A percentile compares a stretch with the other conserved stretches of the same genome.
Evolutionary conservation across 1,139 yeast species (phyloP).

Genomic region (Protomyces gravidus): DNA sequence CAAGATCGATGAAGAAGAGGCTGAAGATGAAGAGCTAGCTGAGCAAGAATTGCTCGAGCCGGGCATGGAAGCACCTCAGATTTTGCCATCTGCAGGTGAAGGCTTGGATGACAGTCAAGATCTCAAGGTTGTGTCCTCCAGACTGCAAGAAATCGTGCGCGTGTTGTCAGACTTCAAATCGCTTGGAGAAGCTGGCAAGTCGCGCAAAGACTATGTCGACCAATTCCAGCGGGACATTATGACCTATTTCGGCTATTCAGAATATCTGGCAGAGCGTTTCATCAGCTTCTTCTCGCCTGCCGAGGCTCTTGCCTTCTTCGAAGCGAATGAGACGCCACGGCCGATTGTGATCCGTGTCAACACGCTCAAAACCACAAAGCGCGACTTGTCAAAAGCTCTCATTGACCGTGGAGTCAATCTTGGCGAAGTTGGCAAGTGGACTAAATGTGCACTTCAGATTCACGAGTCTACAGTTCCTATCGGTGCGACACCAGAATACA

Average conservation of each 20-base stretch:
- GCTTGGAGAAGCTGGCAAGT: conserved; percentile 77
- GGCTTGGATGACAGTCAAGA: conserved; percentile 73
- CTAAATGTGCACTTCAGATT: conserved; percentile 93
- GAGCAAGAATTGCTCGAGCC: conserved; percentile 37
- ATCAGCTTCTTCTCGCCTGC: conserved; percentile 87
- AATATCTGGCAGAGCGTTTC: conserved; percentile 85
- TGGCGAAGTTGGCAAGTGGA: conserved; percentile 97
- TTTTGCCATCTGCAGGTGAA: conserved; percentile 44
- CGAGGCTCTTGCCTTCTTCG: conserved; percentile 97
- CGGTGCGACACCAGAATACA: conserved; percentile 98
- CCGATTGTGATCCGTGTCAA: conserved; percentile 96
- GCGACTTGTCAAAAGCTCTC: conserved; percentile 91
- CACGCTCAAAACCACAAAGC: conserved; percentile 86
- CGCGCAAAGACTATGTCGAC: conserved; percentile 73
- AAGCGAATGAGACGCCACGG: conserved; percentile 94
- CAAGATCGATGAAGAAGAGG: conserved; percentile 49
- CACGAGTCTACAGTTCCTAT: conserved; percentile 98
- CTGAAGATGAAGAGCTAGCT: conserved; percentile 36
- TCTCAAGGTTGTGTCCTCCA: conserved; percentile 75
- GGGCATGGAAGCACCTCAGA: conserved; percentile 46
- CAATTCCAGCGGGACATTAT: conserved; percentile 80
- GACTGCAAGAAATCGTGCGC: conserved; percentile 92
- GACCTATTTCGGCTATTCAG: conserved; percentile 95
- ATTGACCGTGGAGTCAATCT: conserved; percentile 95
- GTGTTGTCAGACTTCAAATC: conserved; percentile 89